Evolutionary conservation across 495 filamentous ascomycete genomes (phyloP).

Genomic region (Xylaria palmicola): DNA sequence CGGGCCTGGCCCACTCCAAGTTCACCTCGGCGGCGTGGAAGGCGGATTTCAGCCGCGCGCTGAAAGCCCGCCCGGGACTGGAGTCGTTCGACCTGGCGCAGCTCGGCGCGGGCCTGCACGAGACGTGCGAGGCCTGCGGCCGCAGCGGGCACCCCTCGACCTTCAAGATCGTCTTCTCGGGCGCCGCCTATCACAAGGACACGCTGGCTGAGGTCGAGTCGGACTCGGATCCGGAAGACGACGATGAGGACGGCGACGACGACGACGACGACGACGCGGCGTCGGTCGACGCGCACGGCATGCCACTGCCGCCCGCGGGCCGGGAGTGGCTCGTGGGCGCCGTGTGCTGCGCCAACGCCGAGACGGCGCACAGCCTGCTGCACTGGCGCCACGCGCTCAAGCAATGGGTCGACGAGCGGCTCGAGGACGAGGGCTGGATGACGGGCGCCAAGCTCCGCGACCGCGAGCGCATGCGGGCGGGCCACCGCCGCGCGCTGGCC

Average conservation of each 20-base stretch:
- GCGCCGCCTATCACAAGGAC: slow-evolving; percentile 66
- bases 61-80: slow-evolving; percentile 63
- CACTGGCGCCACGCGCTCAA: slow-evolving; percentile 79
- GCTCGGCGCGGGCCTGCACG: slow-evolving; percentile 33
- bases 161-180: slow-evolving; percentile 59
- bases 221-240: slow-evolving; percentile 32
- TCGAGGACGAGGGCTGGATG: slow-evolving; percentile 56
- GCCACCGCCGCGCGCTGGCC: slow-evolving; percentile 53
- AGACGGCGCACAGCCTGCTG: slow-evolving; percentile 64
- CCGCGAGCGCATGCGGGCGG: slow-evolving; percentile 41
- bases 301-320: slow-evolving; percentile 31
- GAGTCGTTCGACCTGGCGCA: slow-evolving; percentile 28
- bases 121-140: slow-evolving; percentile 75
- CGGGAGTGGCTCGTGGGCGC: slow-evolving; percentile 41
- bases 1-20: slow-evolving; percentile 66
- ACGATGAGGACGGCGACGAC: slow-evolving; percentile 35
- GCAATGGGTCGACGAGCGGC: slow-evolving; percentile 63
- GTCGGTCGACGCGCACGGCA: slow-evolving; percentile 36
- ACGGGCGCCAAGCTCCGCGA: slow-evolving; percentile 40
- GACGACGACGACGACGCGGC: slow-evolving; percentile 35
- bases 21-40: slow-evolving; percentile 75
- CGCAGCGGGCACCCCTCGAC: slow-evolving; percentile 66
- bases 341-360: slow-evolving; percentile 64
- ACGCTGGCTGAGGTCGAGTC: slow-evolving; percentile 65
- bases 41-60: slow-evolving; percentile 58